Conservation (phyloP, 495 filamentous ascomycete species). For the Saxophila tyrrhenica region DNA sequence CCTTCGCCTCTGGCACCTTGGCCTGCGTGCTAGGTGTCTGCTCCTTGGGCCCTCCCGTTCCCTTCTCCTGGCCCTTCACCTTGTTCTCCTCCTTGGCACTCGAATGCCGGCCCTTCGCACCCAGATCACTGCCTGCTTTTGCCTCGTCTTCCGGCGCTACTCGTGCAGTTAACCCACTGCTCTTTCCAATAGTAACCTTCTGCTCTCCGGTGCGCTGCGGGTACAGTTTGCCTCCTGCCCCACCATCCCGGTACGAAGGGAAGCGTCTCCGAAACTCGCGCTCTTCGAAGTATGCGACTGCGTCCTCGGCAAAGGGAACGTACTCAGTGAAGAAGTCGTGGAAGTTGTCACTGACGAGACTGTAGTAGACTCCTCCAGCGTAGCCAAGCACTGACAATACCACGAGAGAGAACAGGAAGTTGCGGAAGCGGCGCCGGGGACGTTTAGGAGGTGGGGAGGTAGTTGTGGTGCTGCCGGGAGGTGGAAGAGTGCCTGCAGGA, state of each 20-base stretch:
- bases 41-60: slow-evolving; percentile 31
- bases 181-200: slow-evolving; percentile 70
- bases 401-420: slow-evolving; percentile 60
- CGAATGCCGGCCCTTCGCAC: slow-evolving; percentile 23
- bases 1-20: slow-evolving; percentile 2
- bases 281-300: slow-evolving; percentile 95
- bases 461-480: slow-evolving; percentile 26
- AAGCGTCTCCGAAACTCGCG: slow-evolving; percentile 86
- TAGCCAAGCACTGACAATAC: slow-evolving; percentile 67
- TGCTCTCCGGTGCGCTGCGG: slow-evolving; percentile 40
- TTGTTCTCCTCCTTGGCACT: slow-evolving; percentile 26
- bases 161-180: slow-evolving; percentile 77
- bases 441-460: slow-evolving; percentile 30
- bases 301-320: slow-evolving; percentile 86
- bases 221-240: slow-evolving; percentile 31
- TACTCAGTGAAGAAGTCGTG: slow-evolving; percentile 99
- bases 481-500: slow-evolving; percentile 16
- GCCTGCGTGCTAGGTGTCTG: slow-evolving; percentile 6
- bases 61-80: slow-evolving; percentile 33
- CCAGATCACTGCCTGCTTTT: slow-evolving; percentile 23
- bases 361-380: slow-evolving; percentile 80
- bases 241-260: slow-evolving; percentile 49
- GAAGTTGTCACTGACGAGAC: slow-evolving; percentile 89
- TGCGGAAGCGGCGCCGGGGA: slow-evolving; percentile 66
- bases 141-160: slow-evolving; percentile 46